A percentile compares a stretch with the other conserved stretches of the same genome.
These are phyloP conservation scores for Penicillium thymicola DNA, from an alignment of 2,329 filamentous ascomycete genomes.

Conservation along the genomic window DNA sequence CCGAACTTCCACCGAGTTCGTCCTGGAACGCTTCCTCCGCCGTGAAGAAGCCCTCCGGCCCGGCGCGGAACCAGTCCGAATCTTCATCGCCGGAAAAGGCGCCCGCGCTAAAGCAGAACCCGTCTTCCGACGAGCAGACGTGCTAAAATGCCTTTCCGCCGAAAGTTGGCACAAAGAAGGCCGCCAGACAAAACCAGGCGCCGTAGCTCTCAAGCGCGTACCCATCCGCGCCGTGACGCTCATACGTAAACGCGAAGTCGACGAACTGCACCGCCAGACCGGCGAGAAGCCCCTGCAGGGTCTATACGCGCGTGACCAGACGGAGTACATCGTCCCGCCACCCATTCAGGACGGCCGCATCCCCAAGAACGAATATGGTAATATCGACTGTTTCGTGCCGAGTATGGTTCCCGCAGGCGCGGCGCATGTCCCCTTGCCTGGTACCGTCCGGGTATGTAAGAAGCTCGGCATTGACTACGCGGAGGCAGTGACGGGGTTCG, in stretches of 20 bases:
- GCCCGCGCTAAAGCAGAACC: conserved; percentile 71
- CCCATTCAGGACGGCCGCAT: conserved; percentile 82
- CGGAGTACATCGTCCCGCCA: conserved; percentile 89
- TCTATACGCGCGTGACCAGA: conserved; percentile 78
- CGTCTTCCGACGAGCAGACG: conserved; percentile 74
- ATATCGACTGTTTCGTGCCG: conserved; percentile 91
- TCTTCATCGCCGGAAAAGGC: conserved; percentile 73
- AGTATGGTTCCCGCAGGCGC: conserved; percentile 89
- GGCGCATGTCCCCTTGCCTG: conserved; percentile 75
- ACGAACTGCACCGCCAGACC: conserved; percentile 74
- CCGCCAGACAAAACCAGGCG: conserved; percentile 66
- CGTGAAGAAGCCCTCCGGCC: conserved; percentile 84
- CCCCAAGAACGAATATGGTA: conserved; percentile 91
- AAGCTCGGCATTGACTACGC: conserved; percentile 83
- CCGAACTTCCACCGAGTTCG: conserved; percentile 80
- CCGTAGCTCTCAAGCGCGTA: conserved; percentile 76
- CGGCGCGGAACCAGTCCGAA: conserved; percentile 65
- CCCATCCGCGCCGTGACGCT: conserved; percentile 88
- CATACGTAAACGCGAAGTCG: conserved; percentile 81
- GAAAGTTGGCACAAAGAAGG: conserved; percentile 99
- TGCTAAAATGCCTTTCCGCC: conserved; percentile 80
- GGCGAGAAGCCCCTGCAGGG: conserved; percentile 85
- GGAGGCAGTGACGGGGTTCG: conserved; percentile 92
- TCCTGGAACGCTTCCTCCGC: conserved; percentile 79
- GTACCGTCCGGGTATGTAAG: conserved; percentile 76